phyloP scores from a whole-genome alignment of 2,329 filamentous ascomycete genomes.

The Penicillium expansum region DNA sequence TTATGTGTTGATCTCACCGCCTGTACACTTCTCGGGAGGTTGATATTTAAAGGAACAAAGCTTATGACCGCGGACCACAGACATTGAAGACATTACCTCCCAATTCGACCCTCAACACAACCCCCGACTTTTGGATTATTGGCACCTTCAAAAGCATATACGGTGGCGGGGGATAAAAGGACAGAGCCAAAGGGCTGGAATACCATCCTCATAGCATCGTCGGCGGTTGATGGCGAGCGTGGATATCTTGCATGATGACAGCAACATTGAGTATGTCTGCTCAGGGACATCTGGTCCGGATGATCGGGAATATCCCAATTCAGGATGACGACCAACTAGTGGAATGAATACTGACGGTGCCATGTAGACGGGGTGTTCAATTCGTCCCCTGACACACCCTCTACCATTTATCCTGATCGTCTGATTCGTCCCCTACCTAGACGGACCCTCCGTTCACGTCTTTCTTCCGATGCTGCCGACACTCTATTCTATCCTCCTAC shows the following conservation, averaged over 20 bases:
- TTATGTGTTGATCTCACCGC: conserved; percentile 1
- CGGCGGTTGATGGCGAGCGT: conserved; percentile 31
- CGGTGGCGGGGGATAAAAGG: conserved; percentile 20
- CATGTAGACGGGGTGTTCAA: conserved; percentile 50
- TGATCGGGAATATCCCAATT: conserved; percentile 7
- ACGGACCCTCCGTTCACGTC: conserved; percentile 78
- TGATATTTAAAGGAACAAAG: neutral
- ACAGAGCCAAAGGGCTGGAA: conserved; percentile 18
- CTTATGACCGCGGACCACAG: conserved; percentile 1
- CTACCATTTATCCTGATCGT: conserved; percentile 79
- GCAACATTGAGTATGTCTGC: conserved; percentile 45
- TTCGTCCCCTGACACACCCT: conserved; percentile 65
- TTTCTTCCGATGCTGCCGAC: conserved; percentile 80
- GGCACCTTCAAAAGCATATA: conserved; percentile 9
- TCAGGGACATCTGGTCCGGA: conserved; percentile 13
- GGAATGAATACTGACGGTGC: conserved; percentile 38
- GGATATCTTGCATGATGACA: conserved; percentile 40
- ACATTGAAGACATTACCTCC: conserved; percentile 3
- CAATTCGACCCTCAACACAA: conserved; percentile 6
- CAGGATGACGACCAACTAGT: conserved; percentile 23
- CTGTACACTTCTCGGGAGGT: neutral
- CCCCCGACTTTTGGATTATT: conserved; percentile 5
- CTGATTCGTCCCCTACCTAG: conserved; percentile 91
- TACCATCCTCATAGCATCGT: conserved; percentile 17
- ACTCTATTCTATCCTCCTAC: conserved; percentile 78